Evolutionary conservation across 768 basidiomycete species (phyloP).

Genomic region (Obba rivulosa): DNA sequence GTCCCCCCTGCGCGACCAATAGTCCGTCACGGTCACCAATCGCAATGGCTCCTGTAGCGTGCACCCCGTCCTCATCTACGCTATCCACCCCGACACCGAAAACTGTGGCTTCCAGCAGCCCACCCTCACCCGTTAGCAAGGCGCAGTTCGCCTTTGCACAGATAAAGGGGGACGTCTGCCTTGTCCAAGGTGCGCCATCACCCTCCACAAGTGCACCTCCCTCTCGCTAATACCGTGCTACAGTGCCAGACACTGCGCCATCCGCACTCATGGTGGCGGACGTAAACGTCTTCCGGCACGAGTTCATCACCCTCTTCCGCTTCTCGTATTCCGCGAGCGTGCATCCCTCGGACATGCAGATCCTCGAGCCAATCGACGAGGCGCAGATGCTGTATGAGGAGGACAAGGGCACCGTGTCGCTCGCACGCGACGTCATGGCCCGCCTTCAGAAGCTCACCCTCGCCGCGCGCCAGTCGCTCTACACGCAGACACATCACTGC

Average conservation of each 20-base stretch:
- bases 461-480: slow-evolving; percentile 7
- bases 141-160: slow-evolving; percentile 22
- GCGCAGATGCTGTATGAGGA: slow-evolving; percentile 25
- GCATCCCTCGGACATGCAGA: slow-evolving; percentile 30
- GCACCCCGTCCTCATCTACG: background rate
- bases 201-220: background rate
- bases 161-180: slow-evolving; percentile 21
- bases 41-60: background rate
- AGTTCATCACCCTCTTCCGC: slow-evolving; percentile 35
- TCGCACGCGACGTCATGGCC: slow-evolving; percentile 29
- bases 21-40: background rate
- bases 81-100: background rate
- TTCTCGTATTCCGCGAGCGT: slow-evolving; percentile 28
- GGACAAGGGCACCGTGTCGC: slow-evolving; percentile 31
- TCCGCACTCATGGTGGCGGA: slow-evolving; percentile 27
- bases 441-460: slow-evolving; percentile 24
- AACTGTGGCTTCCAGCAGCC: background rate
- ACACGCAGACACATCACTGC: background rate
- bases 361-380: slow-evolving; percentile 29
- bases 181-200: slow-evolving; percentile 21
- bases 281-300: slow-evolving; percentile 31
- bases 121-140: background rate
- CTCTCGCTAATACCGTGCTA: background rate
- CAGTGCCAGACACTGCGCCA: slow-evolving; percentile 10
- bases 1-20: background rate